A percentile compares a stretch with the other conserved stretches of the same genome.
Evolutionary conservation across 345 rosid species (phyloP).

Genomic region (Clarkia xantiana): DNA sequence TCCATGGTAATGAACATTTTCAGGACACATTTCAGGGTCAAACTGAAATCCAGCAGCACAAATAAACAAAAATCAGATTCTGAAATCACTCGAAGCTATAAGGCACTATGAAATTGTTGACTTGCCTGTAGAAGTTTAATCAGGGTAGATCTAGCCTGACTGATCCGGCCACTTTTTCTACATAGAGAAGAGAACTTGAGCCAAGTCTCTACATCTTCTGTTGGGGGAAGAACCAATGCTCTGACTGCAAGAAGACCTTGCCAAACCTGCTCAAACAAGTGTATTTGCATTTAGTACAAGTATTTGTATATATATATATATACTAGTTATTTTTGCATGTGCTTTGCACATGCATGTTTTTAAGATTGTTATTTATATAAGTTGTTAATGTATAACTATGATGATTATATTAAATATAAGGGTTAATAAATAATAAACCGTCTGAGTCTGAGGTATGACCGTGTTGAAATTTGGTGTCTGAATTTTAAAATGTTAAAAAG

Average conservation of each 20-base stretch:
- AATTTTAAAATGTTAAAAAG: too few relatives aligned
- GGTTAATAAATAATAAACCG: too few relatives aligned
- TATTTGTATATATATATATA: too few relatives aligned
- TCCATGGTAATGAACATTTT: constrained; percentile 59
- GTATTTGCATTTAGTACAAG: not conserved
- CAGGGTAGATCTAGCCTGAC: constrained; percentile 93
- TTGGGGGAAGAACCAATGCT: constrained; percentile 90
- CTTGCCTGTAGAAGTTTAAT: constrained; percentile 79
- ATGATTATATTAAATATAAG: too few relatives aligned
- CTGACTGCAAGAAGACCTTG: constrained; percentile 78
- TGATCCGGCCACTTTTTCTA: constrained; percentile 73
- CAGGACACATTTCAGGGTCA: constrained; percentile 78
- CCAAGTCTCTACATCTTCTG: constrained; percentile 88
- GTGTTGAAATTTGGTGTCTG: too few relatives aligned
- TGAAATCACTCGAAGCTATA: not conserved
- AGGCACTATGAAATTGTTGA: constrained; percentile 4
- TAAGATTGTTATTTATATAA: too few relatives aligned
- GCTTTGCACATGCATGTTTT: too few relatives aligned
- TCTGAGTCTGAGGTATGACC: too few relatives aligned
- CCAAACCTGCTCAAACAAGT: constrained; percentile 56
- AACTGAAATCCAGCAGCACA: constrained; percentile 29
- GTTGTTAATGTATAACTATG: too few relatives aligned
- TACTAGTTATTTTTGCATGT: too few relatives aligned
- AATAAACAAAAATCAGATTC: constrained; percentile 4
- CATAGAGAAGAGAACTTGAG: constrained; percentile 92